Evolutionary conservation across 257 asterid species (phyloP), one percentile per base, ranked within the genome.

Genomic region (Nicotiana otophora): DNA sequence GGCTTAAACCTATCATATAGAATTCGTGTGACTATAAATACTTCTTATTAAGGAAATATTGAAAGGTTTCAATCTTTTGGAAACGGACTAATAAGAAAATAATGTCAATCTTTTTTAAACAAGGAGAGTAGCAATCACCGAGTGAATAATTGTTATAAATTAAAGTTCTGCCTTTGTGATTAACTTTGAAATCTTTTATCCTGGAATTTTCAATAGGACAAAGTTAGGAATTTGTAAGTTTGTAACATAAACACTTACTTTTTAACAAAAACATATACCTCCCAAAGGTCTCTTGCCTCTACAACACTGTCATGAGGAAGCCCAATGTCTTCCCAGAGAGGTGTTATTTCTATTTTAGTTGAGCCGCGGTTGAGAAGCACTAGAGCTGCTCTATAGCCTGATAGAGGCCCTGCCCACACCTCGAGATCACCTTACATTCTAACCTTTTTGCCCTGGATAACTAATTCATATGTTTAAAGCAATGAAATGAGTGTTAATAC

Each of bases 391-490:
- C 95, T 89, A 83, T 93, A 83, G 7, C 86, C 77, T 1, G 97
- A 86, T 23, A 95, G 95, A 12, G 97, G 94, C 46, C 96, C 97
- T 55, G 98, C 98, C 97, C 98, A 95, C 10, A 93, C 97, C 97
- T 95, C 97, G 4, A 67, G 87, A 81, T 92, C 90, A 2, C 97
- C 98, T 85, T 88, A 88, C 97, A 91, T 92, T 68, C 98, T 68
- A 60, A 95, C 97, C 87, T 93, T 95, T 67, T 92, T 95, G 20
- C 92, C 97, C 83, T 92, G 98, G 79, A 93, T 83, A 5, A 97
- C 97, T 9, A 91, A 89, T 85, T 85, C 78, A 81, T 95, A 98
- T 91, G 91, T 83, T 80, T 48, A 81, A 4, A 81, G 66, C 14
- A 20, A 46, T 60, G 62, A 57, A 57, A 57, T 57, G 10, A 57